Conservation (phyloP, 108 stramenopile genomes). For the Cyclotella baltica region DNA sequence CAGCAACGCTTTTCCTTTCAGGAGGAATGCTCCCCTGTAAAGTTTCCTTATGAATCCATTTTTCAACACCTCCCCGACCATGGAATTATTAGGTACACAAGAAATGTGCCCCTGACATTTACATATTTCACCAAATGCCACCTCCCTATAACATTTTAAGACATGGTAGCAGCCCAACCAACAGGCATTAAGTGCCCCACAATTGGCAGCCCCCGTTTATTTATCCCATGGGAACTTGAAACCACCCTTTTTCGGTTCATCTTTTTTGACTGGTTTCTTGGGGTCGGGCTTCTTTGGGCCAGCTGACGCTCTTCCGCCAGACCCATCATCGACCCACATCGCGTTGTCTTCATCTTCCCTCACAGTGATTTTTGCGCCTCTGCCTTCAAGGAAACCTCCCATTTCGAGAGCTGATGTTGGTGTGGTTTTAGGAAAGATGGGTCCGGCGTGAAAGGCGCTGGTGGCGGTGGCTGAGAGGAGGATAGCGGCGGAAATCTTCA, state of each 20-base stretch:
- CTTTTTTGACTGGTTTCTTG: slow-evolving; percentile 47
- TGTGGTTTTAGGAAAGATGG: slow-evolving; percentile 16
- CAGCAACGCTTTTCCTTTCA: neutral
- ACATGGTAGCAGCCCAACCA: neutral
- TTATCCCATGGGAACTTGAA: slow-evolving; percentile 60
- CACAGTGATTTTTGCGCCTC: slow-evolving; percentile 55
- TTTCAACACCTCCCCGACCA: neutral
- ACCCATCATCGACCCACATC: slow-evolving; percentile 63
- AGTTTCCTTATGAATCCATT: neutral
- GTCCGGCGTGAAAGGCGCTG: slow-evolving; percentile 42
- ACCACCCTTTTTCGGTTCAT: slow-evolving; percentile 37
- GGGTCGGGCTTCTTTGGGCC: slow-evolving; percentile 44
- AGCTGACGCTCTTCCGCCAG: slow-evolving; percentile 17
- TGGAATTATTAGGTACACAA: too few species aligned
- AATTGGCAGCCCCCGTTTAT: slow-evolving; percentile 5
- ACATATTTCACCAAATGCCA: too few species aligned
- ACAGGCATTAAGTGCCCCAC: neutral
- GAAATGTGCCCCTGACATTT: too few species aligned
- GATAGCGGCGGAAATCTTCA: slow-evolving; percentile 43
- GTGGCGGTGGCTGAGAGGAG: slow-evolving; percentile 25
- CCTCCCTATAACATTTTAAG: neutral
- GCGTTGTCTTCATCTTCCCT: slow-evolving; percentile 64
- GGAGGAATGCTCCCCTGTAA: neutral
- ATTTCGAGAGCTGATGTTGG: slow-evolving; percentile 13
- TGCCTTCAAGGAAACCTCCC: slow-evolving; percentile 53